Conservation (phyloP, 2,329 filamentous ascomycete genomes). For the Incumbomyces lentus region DNA sequence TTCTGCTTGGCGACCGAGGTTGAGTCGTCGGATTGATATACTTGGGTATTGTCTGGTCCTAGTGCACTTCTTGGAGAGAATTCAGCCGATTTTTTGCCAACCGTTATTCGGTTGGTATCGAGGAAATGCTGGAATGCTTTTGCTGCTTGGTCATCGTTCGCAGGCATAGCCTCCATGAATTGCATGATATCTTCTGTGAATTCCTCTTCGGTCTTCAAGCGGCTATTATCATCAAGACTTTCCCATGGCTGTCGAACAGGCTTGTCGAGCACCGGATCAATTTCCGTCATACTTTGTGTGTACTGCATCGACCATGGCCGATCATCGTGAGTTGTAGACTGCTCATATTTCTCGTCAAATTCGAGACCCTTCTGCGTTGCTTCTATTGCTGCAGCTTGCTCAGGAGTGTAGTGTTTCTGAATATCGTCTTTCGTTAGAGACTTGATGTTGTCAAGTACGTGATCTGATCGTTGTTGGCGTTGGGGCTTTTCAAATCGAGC, state of each 20-base stretch:
- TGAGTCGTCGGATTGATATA: constrained; percentile 26
- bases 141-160: constrained; percentile 11
- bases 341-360: constrained; percentile 51
- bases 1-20: constrained; percentile 17
- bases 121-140: constrained; percentile 16
- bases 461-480: constrained; percentile 27
- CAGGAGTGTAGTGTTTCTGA: constrained; percentile 59
- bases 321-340: constrained; percentile 55
- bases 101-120: constrained; percentile 37
- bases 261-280: constrained; percentile 70
- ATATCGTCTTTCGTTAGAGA: constrained; percentile 60
- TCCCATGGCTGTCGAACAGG: constrained; percentile 42
- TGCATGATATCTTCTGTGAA: constrained; percentile 48
- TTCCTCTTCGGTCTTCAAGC: constrained; percentile 54
- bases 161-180: constrained; percentile 20
- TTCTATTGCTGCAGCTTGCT: constrained; percentile 72
- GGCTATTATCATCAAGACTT: constrained; percentile 46
- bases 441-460: constrained; percentile 16
- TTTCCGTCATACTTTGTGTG: constrained; percentile 68
- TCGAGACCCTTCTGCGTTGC: constrained; percentile 70
- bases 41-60: constrained; percentile 42
- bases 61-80: constrained; percentile 39
- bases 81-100: constrained; percentile 41
- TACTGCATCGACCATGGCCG: constrained; percentile 63
- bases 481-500: constrained; percentile 32